Evolutionary conservation across 208 protist genomes (phyloP), one percentile per base, ranked within the genome.

Genomic region (Crithidia fasciculata): DNA sequence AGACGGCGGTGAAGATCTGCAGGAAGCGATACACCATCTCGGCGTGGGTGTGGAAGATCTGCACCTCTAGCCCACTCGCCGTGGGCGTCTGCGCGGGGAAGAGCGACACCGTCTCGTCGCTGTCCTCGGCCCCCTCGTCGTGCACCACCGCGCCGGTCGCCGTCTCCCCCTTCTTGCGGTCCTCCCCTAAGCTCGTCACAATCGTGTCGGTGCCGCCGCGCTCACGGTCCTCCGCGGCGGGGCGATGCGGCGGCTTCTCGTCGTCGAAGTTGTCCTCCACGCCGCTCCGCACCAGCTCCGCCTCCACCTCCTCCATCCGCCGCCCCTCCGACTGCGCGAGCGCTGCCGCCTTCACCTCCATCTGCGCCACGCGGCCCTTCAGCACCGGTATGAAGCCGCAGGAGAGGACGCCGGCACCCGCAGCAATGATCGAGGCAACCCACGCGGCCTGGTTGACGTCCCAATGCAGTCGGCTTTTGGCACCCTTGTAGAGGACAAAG

Each of bases 1-100:
- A 94, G 57, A 92, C 79, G 36, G 91, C 89, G 19, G 91, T 96
- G 75, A 94, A 89, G 10, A 96, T 78, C 74, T 94, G 89, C 15
- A 96, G 83, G 65, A 92, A 93, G 60, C 86, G 87, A 75, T 90
- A 96, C 50, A 91, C 81, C 63, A 83, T 83, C 81, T 95, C 90
- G 40, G 80, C 82, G 3, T 82, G 74, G 13, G 66, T 47, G 66
- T 81, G 66, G 69, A 83, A 95, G 10, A 89, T 69, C 64, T 89
- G 74, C 58, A 92, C 90, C 6, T 82, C 58, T 40, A 90, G 62
- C 36, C 77, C 75, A 52, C 74, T 89, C 45, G 75, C 74, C 4
- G 76, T 79, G 5, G 56, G 28, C 0, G 59, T 16, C 8, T 18
- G 16, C 58, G 16, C 72, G 0, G 67, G 55, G 0, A 19, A 28